Evolutionary conservation across 495 filamentous ascomycete species (phyloP).

Genomic region (Aspergillus leporis): DNA sequence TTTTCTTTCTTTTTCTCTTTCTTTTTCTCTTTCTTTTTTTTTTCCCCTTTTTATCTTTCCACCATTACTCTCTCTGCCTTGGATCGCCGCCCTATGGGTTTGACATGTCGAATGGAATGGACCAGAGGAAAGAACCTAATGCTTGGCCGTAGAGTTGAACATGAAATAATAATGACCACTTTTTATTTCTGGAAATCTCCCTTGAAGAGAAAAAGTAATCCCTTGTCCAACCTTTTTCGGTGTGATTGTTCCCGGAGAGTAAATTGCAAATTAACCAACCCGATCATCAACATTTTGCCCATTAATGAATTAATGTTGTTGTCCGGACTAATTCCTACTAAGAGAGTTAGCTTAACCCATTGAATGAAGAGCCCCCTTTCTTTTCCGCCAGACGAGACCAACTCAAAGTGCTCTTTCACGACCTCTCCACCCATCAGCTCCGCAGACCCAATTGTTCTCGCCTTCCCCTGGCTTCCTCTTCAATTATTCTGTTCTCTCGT

Average conservation of each 20-base stretch:
- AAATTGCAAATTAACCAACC: not conserved
- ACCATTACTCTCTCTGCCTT: not conserved
- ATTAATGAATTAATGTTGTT: conserved; percentile 1
- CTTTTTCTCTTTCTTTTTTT: not conserved
- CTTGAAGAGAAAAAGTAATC: too few species aligned
- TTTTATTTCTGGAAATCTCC: not conserved
- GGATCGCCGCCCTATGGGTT: not conserved
- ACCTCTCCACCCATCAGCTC: conserved; percentile 20
- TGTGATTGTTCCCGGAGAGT: too few species aligned
- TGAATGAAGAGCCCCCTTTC: conserved; percentile 27
- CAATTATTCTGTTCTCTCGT: conserved; percentile 28
- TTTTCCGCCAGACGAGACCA: conserved; percentile 26
- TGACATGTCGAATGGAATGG: conserved; percentile 4
- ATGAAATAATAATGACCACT: not conserved
- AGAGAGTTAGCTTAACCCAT: conserved; percentile 13
- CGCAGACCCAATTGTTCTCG: conserved; percentile 27
- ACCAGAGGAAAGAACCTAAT: not conserved
- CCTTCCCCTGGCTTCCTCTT: conserved; percentile 25
- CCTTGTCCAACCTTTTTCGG: too few species aligned
- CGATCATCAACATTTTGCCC: not conserved
- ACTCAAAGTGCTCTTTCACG: conserved; percentile 10
- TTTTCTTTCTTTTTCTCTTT: not conserved
- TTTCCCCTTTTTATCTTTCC: not conserved
- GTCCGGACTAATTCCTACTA: conserved; percentile 8
- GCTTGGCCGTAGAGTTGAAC: not conserved